Evolutionary conservation across 805 yeast species (phyloP).

Genomic region (Suhomyces pyralidae): DNA sequence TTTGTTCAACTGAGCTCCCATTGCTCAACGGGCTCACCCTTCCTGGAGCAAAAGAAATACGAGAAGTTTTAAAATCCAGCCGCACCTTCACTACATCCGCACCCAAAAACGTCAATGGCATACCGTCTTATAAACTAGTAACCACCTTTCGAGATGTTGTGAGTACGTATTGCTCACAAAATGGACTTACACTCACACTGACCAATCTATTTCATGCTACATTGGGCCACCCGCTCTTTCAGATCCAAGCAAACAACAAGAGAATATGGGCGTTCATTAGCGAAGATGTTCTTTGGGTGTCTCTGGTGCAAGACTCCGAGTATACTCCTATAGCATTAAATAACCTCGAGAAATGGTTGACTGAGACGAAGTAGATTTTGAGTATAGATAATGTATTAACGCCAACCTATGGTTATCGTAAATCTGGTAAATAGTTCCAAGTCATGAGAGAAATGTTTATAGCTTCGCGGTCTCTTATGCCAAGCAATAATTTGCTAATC

Average conservation of each 20-base stretch:
- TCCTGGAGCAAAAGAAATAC: slow-evolving; percentile 1
- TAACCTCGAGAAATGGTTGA: not conserved
- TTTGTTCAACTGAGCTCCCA: slow-evolving; percentile 9
- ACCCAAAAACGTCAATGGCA: slow-evolving; percentile 24
- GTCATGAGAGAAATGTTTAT: no score
- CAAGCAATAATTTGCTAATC: no score
- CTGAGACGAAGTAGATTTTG: not conserved
- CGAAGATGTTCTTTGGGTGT: slow-evolving; percentile 63
- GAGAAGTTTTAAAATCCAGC: not conserved
- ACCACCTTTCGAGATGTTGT: slow-evolving; percentile 65
- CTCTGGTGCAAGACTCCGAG: slow-evolving; percentile 18
- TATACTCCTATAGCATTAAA: slow-evolving; percentile 39
- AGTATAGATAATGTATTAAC: not conserved
- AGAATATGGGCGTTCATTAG: slow-evolving; percentile 49
- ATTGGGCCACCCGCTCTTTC: slow-evolving; percentile 45
- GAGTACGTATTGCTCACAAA: slow-evolving; percentile 52
- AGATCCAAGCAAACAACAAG: slow-evolving; percentile 33
- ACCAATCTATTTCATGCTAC: slow-evolving; percentile 23
- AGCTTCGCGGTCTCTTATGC: no score
- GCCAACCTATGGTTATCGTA: not conserved
- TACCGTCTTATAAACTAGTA: slow-evolving; percentile 42
- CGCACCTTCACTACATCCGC: not conserved
- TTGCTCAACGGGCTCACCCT: slow-evolving; percentile 7
- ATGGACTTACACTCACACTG: slow-evolving; percentile 44
- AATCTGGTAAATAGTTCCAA: not conserved